These are phyloP conservation scores for Remersonia thermophila DNA, from an alignment of 2,329 filamentous ascomycete genomes.

Conservation along the genomic window DNA sequence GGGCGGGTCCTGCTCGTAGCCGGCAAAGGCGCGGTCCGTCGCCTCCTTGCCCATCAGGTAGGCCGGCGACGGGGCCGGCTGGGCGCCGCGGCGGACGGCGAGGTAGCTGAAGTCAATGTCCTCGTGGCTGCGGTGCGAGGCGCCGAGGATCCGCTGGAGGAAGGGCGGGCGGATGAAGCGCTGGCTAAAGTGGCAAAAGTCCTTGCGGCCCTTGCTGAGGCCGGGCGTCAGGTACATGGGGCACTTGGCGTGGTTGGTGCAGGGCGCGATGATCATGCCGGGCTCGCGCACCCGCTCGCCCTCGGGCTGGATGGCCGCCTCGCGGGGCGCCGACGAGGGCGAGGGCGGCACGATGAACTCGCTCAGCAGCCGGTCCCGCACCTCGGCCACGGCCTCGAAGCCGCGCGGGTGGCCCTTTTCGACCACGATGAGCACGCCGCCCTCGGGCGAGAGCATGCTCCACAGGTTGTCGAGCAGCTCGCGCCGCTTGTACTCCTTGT, in stretches of 20 bases:
- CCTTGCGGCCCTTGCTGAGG: slow-evolving; percentile 60
- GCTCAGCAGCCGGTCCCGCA: slow-evolving; percentile 65
- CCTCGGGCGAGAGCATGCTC: slow-evolving; percentile 70
- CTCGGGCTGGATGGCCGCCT: slow-evolving; percentile 31
- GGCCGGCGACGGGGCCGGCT: slow-evolving; percentile 13
- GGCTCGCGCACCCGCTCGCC: slow-evolving; percentile 37
- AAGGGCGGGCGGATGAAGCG: slow-evolving; percentile 76
- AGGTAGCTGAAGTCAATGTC: slow-evolving; percentile 87
- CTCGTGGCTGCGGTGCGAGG: slow-evolving; percentile 65
- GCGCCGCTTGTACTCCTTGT: slow-evolving; percentile 65
- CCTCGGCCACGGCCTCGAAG: slow-evolving; percentile 82
- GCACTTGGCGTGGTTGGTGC: slow-evolving; percentile 78
- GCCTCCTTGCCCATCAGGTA: slow-evolving; percentile 39
- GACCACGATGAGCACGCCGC: slow-evolving; percentile 73
- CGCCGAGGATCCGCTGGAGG: slow-evolving; percentile 62
- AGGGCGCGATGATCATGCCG: slow-evolving; percentile 59
- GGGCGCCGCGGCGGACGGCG: slow-evolving; percentile 66
- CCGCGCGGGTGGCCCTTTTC: slow-evolving; percentile 88
- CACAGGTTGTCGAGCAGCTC: slow-evolving; percentile 78
- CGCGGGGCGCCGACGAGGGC: slow-evolving; percentile 23
- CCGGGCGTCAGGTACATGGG: slow-evolving; percentile 76
- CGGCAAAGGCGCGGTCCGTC: slow-evolving; percentile 55
- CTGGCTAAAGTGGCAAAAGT: slow-evolving; percentile 85
- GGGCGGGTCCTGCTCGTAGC: slow-evolving; percentile 43
- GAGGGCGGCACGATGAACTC: slow-evolving; percentile 59